Evolutionary conservation across 192 early-diverging fungal species (phyloP), one percentile per base, ranked within the genome.

Genomic region (Umbelopsis sp.): DNA sequence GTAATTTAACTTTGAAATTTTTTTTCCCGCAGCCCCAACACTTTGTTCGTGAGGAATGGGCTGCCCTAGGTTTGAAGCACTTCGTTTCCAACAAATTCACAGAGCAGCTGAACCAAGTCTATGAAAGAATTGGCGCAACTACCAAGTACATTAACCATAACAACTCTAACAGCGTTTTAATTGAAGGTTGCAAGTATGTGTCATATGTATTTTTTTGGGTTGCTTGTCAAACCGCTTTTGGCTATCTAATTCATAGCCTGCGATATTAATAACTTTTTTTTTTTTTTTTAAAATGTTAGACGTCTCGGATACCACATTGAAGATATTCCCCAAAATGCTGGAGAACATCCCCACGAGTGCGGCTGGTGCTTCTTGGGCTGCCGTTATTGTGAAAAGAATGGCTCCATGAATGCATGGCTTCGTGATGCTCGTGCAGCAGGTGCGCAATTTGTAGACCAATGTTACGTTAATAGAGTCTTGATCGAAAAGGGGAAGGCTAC

Each of bases 1-100:
- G 14, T 68, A 68, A 49, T 29, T 36, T 26, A 49, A 52, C 66
- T 66, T 70, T 22, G 54, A 17, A 12, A 68, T 11, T 31, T 47
- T 70, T 59, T 80, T 38, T 22, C 62, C 69, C 49, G 26, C 76
- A 85, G 74, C 80, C 83, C 14, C 90, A 90, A 52, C 73, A 88
- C 66, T 87, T 79, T 71, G 84, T 91, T 11, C 86, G 92, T 0
- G 81, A 88, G 71, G 91, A 94, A 76, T 94, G 93, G 93, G 87
- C 88, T 10, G 80, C 80, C 34, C 72, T 78, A 45, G 85, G 88
- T 9, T 77, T 94, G 9, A 77, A 78, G n/a, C 81, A 88, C 70
- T 92, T 94, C 67, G 68, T 73, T 8, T 80, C 88, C 0, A 72
- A 78, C 10, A 84, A 77, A 45, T 91, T 83, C 52, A 31, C 71